Conservation (phyloP, 2,329 filamentous ascomycete genomes). For the Fusarium nelsonii region DNA sequence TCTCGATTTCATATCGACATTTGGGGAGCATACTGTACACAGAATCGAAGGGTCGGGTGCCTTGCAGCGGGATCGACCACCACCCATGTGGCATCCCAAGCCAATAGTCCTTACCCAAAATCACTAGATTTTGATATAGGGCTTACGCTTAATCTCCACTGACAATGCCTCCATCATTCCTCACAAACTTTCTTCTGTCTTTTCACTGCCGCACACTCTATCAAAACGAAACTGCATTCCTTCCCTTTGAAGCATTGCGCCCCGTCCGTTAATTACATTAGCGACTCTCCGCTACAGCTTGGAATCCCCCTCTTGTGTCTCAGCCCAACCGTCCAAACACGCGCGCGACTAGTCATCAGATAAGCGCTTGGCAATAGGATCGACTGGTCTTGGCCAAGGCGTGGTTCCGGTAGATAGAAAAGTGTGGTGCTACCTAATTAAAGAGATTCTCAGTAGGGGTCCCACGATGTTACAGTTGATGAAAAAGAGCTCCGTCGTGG, state of each 20-base stretch:
- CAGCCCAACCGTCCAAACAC: conserved; percentile 39
- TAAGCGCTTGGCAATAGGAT: conserved; percentile 21
- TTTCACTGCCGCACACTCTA: too few relatives aligned
- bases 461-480: neutral
- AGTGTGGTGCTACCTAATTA: neutral
- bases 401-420: neutral
- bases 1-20: too few relatives aligned
- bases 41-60: neutral
- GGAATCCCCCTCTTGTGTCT: conserved; percentile 16
- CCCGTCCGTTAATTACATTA: conserved; percentile 26
- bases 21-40: too few relatives aligned
- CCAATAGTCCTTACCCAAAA: neutral
- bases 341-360: conserved; percentile 39
- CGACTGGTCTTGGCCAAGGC: neutral
- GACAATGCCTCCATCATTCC: conserved; percentile 10
- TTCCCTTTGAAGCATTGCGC: conserved; percentile 6
- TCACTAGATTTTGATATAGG: neutral
- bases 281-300: conserved; percentile 5
- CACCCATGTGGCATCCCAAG: conserved; percentile 9
- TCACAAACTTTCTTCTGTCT: neutral
- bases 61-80: conserved; percentile 17
- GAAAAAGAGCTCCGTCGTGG: neutral
- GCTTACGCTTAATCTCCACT: conserved; percentile 19
- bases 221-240: conserved; percentile 24
- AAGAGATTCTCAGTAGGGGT: conserved; percentile 18